These are phyloP conservation scores for Pulicaria dysenterica DNA, from an alignment of 129 eudicot species.

Conservation along the genomic window DNA sequence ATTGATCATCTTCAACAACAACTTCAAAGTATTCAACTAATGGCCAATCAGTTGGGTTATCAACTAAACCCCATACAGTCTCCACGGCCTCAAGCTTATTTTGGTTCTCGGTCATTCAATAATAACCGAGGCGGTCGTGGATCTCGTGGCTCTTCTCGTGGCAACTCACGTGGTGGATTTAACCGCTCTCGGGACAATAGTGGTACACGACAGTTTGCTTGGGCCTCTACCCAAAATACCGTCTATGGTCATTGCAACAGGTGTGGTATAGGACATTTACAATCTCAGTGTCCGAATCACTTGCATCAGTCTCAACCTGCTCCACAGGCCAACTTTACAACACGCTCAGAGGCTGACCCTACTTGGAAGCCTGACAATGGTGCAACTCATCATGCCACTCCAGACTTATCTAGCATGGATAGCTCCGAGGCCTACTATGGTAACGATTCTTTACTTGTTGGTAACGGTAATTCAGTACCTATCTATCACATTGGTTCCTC, in stretches of 20 bases:
- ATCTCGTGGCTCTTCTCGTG: not conserved
- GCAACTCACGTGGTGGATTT: constrained; percentile 4
- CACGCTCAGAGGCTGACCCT: not conserved
- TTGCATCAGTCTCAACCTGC: too few relatives aligned
- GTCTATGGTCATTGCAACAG: too few relatives aligned
- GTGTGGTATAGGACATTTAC: too few relatives aligned
- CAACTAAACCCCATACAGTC: constrained; percentile 10
- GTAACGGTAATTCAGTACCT: constrained; percentile 1
- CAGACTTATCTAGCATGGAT: not conserved
- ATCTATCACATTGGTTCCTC: not conserved
- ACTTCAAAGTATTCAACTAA: not conserved
- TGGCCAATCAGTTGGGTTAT: not conserved
- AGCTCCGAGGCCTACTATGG: too few relatives aligned
- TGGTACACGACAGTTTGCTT: constrained; percentile 9
- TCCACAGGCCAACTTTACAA: too few relatives aligned
- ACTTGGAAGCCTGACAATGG: not conserved
- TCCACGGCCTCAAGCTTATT: constrained; percentile 4
- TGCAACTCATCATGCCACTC: not conserved
- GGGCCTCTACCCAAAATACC: too few relatives aligned
- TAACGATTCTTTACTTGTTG: not conserved
- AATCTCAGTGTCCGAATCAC: too few relatives aligned
- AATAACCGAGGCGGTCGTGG: constrained; percentile 7
- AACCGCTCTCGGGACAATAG: constrained; percentile 7
- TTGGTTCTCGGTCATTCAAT: constrained; percentile 7
- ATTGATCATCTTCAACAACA: constrained; percentile 16